Evolutionary conservation across 148 eudicot species (phyloP), one percentile per base, ranked within the genome.

Genomic region (Oxyria digyna): DNA sequence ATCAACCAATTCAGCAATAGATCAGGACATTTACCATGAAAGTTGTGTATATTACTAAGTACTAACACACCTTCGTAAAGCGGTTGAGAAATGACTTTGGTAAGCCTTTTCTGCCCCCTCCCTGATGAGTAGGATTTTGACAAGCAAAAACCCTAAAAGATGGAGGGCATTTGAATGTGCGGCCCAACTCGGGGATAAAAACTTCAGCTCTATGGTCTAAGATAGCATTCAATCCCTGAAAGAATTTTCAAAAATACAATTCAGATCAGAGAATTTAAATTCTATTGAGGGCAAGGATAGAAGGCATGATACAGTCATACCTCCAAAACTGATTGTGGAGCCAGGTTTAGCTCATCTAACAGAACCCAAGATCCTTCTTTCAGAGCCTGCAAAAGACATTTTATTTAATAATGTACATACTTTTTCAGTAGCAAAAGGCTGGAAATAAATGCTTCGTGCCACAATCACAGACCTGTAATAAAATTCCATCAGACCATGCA

Each of bases 311-410:
- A 29, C 43, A 35, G 18, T 12, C 20, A 62, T 74, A 79, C 98
- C 98, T 94, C 99, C 78, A 94, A 76, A 73, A 94, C 99, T 78
- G 99, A 88, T 76, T 94, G 99, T 68, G 96, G 96, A 69, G 99
- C 99, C 75, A 94, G 87, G 79, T 94, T 91, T 69, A 94, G 89
- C 78, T 94, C 99, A 79, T 94, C 99, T 72, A 94, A 81, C 74
- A 90, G 78, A 75, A 94, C 97, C 99, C 99, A 94, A 45, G 91
- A 88, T 73, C 99, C 99, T 54, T 82, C 87, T 78, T 81, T 88
- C 49, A 94, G 71, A 78, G 99, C 99, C 98, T 93, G 79, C 52
- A 73, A 66, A 72, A n/a, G n/a, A n/a, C n/a, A n/a, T n/a, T n/a
- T 10, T 0, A 66, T 18, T 31, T 3, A 23, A 54, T 23, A 54